These are phyloP conservation scores for Fusarium miscanthi DNA, from an alignment of 2,329 filamentous ascomycete species.

Conservation along the genomic window DNA sequence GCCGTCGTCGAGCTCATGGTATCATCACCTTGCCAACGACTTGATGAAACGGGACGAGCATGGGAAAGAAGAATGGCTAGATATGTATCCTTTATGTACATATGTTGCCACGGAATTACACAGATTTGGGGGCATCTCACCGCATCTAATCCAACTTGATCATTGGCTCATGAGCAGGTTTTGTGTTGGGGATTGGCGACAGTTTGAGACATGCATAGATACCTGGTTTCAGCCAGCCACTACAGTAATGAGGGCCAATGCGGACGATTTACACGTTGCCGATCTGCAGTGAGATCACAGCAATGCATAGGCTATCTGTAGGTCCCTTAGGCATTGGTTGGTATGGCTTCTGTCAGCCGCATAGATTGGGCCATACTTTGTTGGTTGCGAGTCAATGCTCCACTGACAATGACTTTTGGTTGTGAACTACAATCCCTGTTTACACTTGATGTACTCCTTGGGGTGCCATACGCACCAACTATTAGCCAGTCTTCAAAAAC, in stretches of 20 bases:
- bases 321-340: not conserved
- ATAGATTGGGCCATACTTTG: not conserved
- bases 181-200: not conserved
- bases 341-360: not conserved
- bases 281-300: not conserved
- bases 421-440: not conserved
- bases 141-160: not conserved
- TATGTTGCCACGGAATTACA: not conserved
- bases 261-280: not conserved
- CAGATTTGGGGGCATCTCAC: not conserved
- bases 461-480: not conserved
- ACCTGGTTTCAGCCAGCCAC: constrained; percentile 2
- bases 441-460: not conserved
- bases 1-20: not conserved
- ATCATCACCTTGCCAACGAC: not conserved
- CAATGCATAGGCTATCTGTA: not conserved
- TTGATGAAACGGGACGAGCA: not conserved
- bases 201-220: constrained; percentile 17
- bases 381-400: too few relatives aligned
- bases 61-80: not conserved
- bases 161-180: not conserved
- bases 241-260: not conserved
- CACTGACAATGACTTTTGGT: not conserved
- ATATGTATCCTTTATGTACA: not conserved
- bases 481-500: not conserved